Conservation (phyloP, 108 stramenopile genomes). For the Fragilariopsis cylindrus region DNA sequence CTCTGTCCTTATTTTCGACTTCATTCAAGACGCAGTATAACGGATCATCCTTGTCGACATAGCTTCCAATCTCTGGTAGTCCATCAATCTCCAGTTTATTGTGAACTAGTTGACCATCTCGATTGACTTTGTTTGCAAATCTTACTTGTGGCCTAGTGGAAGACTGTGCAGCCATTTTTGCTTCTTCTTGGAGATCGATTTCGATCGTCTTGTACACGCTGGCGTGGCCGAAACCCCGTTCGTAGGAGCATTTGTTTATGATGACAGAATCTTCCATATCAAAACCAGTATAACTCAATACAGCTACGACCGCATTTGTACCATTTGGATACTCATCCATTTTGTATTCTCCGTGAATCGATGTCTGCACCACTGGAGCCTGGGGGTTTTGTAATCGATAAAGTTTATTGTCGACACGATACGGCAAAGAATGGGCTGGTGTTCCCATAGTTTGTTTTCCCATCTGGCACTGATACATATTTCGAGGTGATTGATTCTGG, state of each 20-base stretch:
- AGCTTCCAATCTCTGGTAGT: constrained; percentile 87
- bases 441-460: constrained; percentile 99
- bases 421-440: constrained; percentile 90
- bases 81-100: constrained; percentile 90
- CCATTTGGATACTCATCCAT: constrained; percentile 99
- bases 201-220: constrained; percentile 94
- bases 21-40: constrained; percentile 90
- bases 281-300: constrained; percentile 98
- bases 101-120: constrained; percentile 54
- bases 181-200: constrained; percentile 86
- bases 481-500: constrained; percentile 98
- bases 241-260: constrained; percentile 93
- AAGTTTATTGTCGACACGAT: constrained; percentile 95
- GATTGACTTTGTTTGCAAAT: constrained; percentile 61
- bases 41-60: constrained; percentile 86
- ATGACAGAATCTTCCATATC: constrained; percentile 99
- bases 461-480: constrained; percentile 99
- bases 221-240: constrained; percentile 94
- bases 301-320: constrained; percentile 97
- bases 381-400: constrained; percentile 94
- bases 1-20: constrained; percentile 58
- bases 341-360: constrained; percentile 85
- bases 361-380: constrained; percentile 96
- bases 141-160: constrained; percentile 41
- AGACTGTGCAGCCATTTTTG: constrained; percentile 54